Evolutionary conservation across 768 basidiomycete genomes (phyloP), one percentile per base, ranked within the genome.

Genomic region (Cubamyces lactineus): DNA sequence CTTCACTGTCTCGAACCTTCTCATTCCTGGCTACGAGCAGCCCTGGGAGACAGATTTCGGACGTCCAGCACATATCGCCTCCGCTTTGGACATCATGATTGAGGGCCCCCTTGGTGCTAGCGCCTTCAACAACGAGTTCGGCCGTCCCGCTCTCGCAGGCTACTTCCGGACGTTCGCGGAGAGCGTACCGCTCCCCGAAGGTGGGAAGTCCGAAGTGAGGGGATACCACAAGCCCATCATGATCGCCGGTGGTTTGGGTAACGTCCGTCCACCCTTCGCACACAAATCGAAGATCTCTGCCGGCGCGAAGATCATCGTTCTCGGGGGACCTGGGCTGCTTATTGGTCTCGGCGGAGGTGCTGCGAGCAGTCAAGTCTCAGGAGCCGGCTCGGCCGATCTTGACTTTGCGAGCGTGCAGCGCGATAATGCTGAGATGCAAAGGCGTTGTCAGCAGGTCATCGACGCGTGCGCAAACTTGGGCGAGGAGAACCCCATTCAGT

Each of bases 211-310:
- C 26, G 91, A 94, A 72, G 77, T 94, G n/a, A 79, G 96, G 56
- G 97, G 97, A 0, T 99, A 98, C 75, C 97, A 98, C 78, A 99
- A 99, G 74, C 97, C 97, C 15, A 97, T 99, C 79, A 99, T 99
- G 97, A 91, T 99, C 66, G 96, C 97, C 8, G 97, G 97, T 19
- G 97, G 97, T 24, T 86, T 95, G 65, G 97, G 97, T 5, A 98
- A 91, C 70, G 96, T 98, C 42, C 87, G 93, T 16, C 88, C 90
- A 5, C 77, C 83, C 64, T 96, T 92, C 68, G 87, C 96, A 34
- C 82, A 78, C 70, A 99, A 99, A 77, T 79, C 82, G 2, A 75
- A 76, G 62, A 94, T 99, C 70, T 78, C 81, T 0, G 81, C 89
- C 2, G 95, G 92, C 1, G 89, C 96, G 9, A 93, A 91, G 74